Conservation (phyloP, 2,329 filamentous ascomycete species). For the Epichloe uncinata region DNA sequence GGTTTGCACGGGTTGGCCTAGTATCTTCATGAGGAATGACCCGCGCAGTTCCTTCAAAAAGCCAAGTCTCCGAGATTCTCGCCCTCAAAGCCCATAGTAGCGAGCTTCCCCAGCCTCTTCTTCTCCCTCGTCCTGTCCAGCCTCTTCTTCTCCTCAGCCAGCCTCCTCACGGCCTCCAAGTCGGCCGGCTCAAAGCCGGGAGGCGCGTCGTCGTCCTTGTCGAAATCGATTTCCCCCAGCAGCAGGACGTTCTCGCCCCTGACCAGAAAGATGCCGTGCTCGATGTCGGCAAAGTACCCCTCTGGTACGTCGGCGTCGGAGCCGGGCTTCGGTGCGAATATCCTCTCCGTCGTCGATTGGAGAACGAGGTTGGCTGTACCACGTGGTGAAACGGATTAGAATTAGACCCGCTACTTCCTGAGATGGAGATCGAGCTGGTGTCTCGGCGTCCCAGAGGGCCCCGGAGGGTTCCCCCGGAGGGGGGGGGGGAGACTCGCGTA, state of each 20-base stretch:
- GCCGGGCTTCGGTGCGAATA: conserved; percentile 50
- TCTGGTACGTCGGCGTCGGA: conserved; percentile 21
- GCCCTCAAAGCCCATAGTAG: conserved; percentile 73
- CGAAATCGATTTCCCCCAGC: conserved; percentile 90
- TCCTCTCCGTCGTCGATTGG: conserved; percentile 80
- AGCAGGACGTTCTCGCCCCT: conserved; percentile 94
- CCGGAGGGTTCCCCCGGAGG: too few relatives aligned
- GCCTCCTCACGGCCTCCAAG: conserved; percentile 53
- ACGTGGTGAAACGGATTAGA: not conserved
- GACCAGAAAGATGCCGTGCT: conserved; percentile 79
- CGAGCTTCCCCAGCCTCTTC: conserved; percentile 54
- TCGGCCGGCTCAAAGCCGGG: conserved; percentile 57
- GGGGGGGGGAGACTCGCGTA: conserved; percentile 20
- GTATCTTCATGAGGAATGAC: too few relatives aligned
- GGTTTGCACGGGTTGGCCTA: too few relatives aligned
- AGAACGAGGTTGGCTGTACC: conserved; percentile 77
- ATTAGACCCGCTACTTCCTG: too few relatives aligned
- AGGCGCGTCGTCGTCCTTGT: conserved; percentile 80
- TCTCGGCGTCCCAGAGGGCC: too few relatives aligned
- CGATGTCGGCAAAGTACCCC: conserved; percentile 67
- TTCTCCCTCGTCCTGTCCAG: conserved; percentile 63
- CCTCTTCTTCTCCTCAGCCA: conserved; percentile 59
- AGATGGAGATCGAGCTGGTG: too few relatives aligned
- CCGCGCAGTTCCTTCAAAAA: conserved; percentile 27
- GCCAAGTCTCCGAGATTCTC: conserved; percentile 68